Conservation (phyloP, 1,284 basidiomycete genomes). For the Rhodotorula sp. region DNA sequence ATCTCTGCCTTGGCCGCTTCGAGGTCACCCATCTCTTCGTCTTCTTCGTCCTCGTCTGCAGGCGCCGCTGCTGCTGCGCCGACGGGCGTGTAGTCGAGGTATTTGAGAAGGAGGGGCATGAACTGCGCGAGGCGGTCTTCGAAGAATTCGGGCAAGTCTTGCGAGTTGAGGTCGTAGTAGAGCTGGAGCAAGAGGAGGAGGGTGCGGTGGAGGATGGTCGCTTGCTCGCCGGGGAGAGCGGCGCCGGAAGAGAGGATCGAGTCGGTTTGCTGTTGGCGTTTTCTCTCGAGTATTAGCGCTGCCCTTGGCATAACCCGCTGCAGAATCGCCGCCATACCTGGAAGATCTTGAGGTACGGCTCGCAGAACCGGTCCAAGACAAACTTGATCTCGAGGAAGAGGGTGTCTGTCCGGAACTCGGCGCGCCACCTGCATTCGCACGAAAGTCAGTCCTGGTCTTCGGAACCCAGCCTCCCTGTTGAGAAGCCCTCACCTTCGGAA, state of each 20-base stretch:
- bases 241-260: slow-evolving; percentile 50
- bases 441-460: background rate
- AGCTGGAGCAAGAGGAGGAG: slow-evolving; percentile 79
- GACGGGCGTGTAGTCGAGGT: slow-evolving; percentile 73
- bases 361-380: slow-evolving; percentile 78
- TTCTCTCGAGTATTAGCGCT: background rate
- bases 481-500: slow-evolving; percentile 61
- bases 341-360: slow-evolving; percentile 80
- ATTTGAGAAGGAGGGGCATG: slow-evolving; percentile 72
- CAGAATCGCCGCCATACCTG: slow-evolving; percentile 50
- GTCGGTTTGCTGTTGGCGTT: slow-evolving; percentile 52
- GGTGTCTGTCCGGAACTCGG: slow-evolving; percentile 79
- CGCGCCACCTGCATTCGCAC: slow-evolving; percentile 64
- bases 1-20: slow-evolving; percentile 85
- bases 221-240: slow-evolving; percentile 47
- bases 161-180: slow-evolving; percentile 90
- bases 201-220: slow-evolving; percentile 62
- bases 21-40: slow-evolving; percentile 73
- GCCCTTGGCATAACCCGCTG: slow-evolving; percentile 47
- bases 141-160: slow-evolving; percentile 90
- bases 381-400: slow-evolving; percentile 91
- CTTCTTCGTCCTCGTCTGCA: slow-evolving; percentile 64
- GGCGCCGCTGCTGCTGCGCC: slow-evolving; percentile 47
- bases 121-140: slow-evolving; percentile 84
- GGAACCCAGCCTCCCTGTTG: background rate